These are phyloP conservation scores for Hymenoscyphus scutula DNA, from an alignment of 2,329 filamentous ascomycete genomes.

Conservation along the genomic window DNA sequence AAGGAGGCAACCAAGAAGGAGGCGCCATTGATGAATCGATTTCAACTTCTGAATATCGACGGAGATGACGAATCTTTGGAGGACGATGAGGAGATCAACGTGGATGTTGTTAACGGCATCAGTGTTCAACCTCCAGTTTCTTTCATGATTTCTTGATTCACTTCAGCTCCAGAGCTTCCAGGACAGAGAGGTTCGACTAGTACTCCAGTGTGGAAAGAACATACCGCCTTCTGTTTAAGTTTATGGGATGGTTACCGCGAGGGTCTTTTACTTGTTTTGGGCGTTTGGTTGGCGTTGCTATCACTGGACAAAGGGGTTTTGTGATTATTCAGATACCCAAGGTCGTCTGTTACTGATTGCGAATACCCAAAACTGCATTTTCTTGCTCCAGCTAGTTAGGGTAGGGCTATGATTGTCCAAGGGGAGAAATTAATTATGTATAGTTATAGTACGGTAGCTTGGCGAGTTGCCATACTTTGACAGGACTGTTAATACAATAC, in stretches of 20 bases:
- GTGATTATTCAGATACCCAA: constrained; percentile 24
- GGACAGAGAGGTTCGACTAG: not conserved
- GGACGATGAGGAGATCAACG: constrained; percentile 25
- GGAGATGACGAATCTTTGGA: constrained; percentile 35
- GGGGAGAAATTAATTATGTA: not conserved
- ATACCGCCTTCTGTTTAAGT: not conserved
- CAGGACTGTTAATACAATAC: not conserved
- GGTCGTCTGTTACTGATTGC: constrained; percentile 16
- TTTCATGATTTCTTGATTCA: not conserved
- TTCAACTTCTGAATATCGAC: constrained; percentile 56
- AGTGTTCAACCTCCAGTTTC: not conserved
- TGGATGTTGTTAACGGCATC: constrained; percentile 14
- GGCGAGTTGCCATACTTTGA: not conserved
- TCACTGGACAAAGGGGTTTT: constrained; percentile 16
- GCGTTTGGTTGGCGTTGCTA: constrained; percentile 23
- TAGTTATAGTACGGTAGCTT: not conserved
- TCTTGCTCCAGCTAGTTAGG: constrained; percentile 7
- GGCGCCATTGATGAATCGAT: constrained; percentile 54
- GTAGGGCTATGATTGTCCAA: not conserved
- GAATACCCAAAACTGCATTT: constrained; percentile 22
- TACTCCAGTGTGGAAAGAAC: not conserved
- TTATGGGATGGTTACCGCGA: constrained; percentile 1
- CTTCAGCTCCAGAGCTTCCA: not conserved
- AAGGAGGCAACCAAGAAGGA: constrained; percentile 39
- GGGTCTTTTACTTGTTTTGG: constrained; percentile 8